phyloP scores from a whole-genome alignment of 129 eudicot genomes.

The Pseudognaphalium luteoalbum region DNA sequence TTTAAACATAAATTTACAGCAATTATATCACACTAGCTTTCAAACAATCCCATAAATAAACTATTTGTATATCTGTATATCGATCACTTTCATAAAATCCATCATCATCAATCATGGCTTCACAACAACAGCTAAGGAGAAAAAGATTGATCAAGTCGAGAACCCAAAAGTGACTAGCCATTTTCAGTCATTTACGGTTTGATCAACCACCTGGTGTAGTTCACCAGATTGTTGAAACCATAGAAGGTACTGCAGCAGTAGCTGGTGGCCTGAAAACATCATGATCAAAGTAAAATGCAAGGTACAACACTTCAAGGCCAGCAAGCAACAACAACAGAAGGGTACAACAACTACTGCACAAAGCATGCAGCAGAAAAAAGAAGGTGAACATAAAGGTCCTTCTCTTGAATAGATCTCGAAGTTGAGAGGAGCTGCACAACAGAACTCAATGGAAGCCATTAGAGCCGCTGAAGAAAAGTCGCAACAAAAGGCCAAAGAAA shows the following conservation, averaged over 20 bases:
- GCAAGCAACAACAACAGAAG: not conserved
- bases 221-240: slow-evolving; percentile 19
- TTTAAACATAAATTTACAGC: not conserved
- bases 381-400: slow-evolving; percentile 3
- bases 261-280: not conserved
- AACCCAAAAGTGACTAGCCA: slow-evolving; percentile 46
- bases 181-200: slow-evolving; percentile 50
- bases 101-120: slow-evolving; percentile 43
- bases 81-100: not conserved
- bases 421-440: slow-evolving; percentile 55
- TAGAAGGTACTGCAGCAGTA: not conserved
- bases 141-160: slow-evolving; percentile 10
- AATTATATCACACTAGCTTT: not conserved
- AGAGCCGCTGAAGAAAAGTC: slow-evolving; percentile 58
- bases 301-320: slow-evolving; percentile 1
- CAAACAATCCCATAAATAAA: not conserved
- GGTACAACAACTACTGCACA: not conserved
- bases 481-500: slow-evolving; percentile 33
- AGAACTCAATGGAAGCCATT: slow-evolving; percentile 65
- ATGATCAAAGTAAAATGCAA: not conserved
- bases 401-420: slow-evolving; percentile 49
- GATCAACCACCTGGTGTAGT: slow-evolving; percentile 10
- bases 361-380: not conserved
- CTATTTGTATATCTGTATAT: not conserved
- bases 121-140: slow-evolving; percentile 43